Conservation (phyloP, 495 filamentous ascomycete genomes). For the Aspergillus leporis region DNA sequence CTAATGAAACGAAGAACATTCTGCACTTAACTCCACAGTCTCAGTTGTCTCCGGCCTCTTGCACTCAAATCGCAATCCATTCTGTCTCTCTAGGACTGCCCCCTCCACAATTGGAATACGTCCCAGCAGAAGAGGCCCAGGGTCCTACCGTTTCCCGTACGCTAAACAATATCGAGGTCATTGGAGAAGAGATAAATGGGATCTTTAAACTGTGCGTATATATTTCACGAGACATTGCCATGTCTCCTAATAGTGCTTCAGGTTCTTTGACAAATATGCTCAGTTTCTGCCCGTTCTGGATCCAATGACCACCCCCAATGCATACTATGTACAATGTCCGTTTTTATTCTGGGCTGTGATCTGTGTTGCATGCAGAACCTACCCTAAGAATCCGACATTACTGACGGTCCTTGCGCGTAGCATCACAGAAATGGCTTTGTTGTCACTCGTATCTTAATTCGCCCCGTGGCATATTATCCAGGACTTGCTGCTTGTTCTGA, state of each 20-base stretch:
- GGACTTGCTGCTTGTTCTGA: constrained; percentile 46
- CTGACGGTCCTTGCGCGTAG: constrained; percentile 36
- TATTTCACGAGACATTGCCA: not conserved
- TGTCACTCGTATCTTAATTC: constrained; percentile 36
- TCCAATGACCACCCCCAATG: constrained; percentile 36
- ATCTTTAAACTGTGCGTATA: constrained; percentile 33
- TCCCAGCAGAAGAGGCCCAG: constrained; percentile 4
- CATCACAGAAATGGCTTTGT: constrained; percentile 48
- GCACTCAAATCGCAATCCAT: constrained; percentile 21
- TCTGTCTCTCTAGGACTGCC: constrained; percentile 9
- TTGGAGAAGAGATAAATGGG: constrained; percentile 38
- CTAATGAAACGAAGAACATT: not conserved
- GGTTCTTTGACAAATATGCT: constrained; percentile 49
- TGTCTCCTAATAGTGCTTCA: constrained; percentile 16
- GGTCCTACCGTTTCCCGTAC: constrained; percentile 28
- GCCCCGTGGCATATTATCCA: constrained; percentile 50
- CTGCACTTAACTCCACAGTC: constrained; percentile 13
- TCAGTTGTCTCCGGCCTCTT: constrained; percentile 17
- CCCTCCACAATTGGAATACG: constrained; percentile 8
- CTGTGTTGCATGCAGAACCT: constrained; percentile 39
- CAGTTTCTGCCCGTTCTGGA: constrained; percentile 49
- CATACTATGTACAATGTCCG: constrained; percentile 43
- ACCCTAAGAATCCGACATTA: constrained; percentile 43
- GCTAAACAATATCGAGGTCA: constrained; percentile 30
- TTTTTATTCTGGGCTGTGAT: constrained; percentile 55